Conservation (phyloP, 2,329 filamentous ascomycete species). For the Penicillium sp. region DNA sequence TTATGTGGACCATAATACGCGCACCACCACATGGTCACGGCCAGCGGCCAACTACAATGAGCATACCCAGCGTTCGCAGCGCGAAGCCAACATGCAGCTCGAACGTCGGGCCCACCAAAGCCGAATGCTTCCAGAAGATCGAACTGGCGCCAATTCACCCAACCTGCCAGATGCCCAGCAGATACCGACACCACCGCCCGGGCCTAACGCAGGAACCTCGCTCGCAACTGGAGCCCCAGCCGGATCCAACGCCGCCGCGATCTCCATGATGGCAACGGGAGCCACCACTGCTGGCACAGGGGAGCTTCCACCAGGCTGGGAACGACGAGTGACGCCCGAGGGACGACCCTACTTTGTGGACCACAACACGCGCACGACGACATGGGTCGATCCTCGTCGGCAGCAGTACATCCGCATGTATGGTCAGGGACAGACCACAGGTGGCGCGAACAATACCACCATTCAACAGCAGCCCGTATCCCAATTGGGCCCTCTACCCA, state of each 20-base stretch:
- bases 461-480: constrained; percentile 98
- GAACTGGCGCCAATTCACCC: constrained; percentile 89
- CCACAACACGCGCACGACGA: constrained; percentile 96
- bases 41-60: constrained; percentile 77
- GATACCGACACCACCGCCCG: constrained; percentile 48
- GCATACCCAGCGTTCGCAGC: constrained; percentile 70
- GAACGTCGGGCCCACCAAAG: constrained; percentile 94
- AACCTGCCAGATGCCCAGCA: constrained; percentile 58
- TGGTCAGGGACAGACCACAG: constrained; percentile 67
- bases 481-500: constrained; percentile 89
- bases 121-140: constrained; percentile 89
- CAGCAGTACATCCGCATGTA: constrained; percentile 99
- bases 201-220: constrained; percentile 28
- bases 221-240: constrained; percentile 39
- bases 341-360: constrained; percentile 96
- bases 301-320: constrained; percentile 93
- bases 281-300: constrained; percentile 92
- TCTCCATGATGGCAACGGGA: constrained; percentile 91
- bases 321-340: constrained; percentile 92
- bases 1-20: constrained; percentile 96
- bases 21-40: constrained; percentile 93
- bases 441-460: constrained; percentile 65
- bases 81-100: constrained; percentile 87
- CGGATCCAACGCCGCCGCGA: constrained; percentile 52
- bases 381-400: constrained; percentile 94